These are phyloP conservation scores for Xerocomus minutiporus DNA, from an alignment of 1,284 basidiomycete species.

Conservation along the genomic window DNA sequence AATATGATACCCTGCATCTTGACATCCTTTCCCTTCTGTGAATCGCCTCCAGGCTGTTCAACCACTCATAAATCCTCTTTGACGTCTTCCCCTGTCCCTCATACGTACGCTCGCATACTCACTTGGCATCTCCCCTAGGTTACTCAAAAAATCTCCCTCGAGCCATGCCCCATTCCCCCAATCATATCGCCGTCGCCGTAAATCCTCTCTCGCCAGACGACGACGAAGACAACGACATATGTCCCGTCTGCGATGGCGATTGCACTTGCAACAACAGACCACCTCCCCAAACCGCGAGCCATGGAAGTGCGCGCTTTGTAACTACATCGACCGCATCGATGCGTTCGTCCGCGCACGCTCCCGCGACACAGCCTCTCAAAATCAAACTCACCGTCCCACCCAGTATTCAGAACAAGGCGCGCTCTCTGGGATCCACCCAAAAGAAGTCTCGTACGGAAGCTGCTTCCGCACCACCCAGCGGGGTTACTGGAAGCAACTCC, in stretches of 20 bases:
- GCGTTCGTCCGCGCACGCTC: slow-evolving; percentile 21
- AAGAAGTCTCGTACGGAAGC: slow-evolving; percentile 22
- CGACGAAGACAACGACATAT: slow-evolving; percentile 77
- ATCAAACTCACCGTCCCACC: slow-evolving; percentile 70
- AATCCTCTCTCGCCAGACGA: slow-evolving; percentile 38
- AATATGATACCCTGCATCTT: slow-evolving; percentile 29
- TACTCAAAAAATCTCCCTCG: slow-evolving; percentile 53
- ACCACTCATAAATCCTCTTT: slow-evolving; percentile 21
- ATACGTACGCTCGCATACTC: slow-evolving; percentile 26
- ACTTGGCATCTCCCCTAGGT: slow-evolving; percentile 35
- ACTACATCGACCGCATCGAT: slow-evolving; percentile 26
- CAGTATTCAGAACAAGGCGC: slow-evolving; percentile 43
- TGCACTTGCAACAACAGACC: slow-evolving; percentile 64
- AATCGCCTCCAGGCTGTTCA: slow-evolving; percentile 13
- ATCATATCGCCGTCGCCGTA: slow-evolving; percentile 53
- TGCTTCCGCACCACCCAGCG: slow-evolving; percentile 12
- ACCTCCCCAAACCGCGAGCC: slow-evolving; percentile 26
- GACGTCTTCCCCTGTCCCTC: slow-evolving; percentile 22
- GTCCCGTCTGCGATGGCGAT: slow-evolving; percentile 80
- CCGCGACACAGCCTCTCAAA: slow-evolving; percentile 50
- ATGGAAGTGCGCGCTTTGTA: slow-evolving; percentile 28
- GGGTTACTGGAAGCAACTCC: slow-evolving; percentile 20
- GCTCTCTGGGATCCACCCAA: slow-evolving; percentile 21
- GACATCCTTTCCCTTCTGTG: slow-evolving; percentile 18
- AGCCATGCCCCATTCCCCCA: slow-evolving; percentile 62